Base-by-base conservation (phyloP, 2,329 filamentous ascomycete genomes). In the Colletotrichum godetiae region DNA sequence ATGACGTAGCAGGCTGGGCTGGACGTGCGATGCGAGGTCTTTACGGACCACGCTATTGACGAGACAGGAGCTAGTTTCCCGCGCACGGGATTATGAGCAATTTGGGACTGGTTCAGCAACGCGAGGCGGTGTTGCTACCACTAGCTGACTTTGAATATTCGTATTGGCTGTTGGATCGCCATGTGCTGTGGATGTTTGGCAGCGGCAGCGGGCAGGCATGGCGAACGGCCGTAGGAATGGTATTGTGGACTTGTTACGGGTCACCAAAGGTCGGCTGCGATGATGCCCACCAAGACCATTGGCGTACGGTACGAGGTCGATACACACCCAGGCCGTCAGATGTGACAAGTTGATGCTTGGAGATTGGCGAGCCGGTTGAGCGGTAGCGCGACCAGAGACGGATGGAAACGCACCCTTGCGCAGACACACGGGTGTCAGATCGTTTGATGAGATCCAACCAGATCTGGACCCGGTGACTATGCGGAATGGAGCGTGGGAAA, bases 371-470 rank as follows among this genome's bases (percentile, higher is more conserved):
- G 53, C 65, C 70, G 59, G 70, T 53, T 65, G 27, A 59, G 59
- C 52, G 66, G 66, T 73, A 69, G 66, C 66, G 53, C 46, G 57
- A 27, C 58, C 66, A 59, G 19, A 35, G 65, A 60, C 24, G 37
- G 70, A 72, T 58, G 19, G 55, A 22, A 35, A 27, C 59, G 37
- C 64, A 60, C 55, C 70, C 70, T 69, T 73, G 70, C 55, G 60
- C 65, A 68, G 27, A 68, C 66, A 68, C 58, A 68, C 66, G 66
- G 66, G 70, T 73, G 70, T 73, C 59, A 73, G 70, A 73, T 73
- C 70, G 59, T 73, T 69, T 73, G 66, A 69, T 73, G 66, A 73
- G 66, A 73, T 73, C 70, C 66, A 73, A 73, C 70, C 66, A 69
- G 70, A 69, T 73, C 70, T 49, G 15, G 55, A 67, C 46, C 70